Base-by-base conservation (phyloP, 345 rosid genomes). In the Cardamine occulta region DNA sequence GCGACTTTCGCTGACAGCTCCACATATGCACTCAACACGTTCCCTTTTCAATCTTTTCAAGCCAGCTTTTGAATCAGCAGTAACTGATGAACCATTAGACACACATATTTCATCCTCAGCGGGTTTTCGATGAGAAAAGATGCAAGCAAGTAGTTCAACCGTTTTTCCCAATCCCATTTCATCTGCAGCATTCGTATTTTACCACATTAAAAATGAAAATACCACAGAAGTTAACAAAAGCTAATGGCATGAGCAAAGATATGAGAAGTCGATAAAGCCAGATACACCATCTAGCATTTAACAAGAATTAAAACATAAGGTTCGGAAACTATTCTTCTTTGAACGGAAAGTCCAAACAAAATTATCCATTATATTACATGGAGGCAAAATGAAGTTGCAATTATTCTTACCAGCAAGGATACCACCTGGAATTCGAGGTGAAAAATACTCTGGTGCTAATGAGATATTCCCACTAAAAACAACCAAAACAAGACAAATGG, bases 121-220 rank as follows among this genome's bases (percentile, higher is more conserved):
- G 56, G 87, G 77, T 85, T 84, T 87, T 51, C 62, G 87, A 80
- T 94, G 91, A 67, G 90, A 78, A 85, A 88, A 88, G 74, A 94
- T 77, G 79, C 95, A 90, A 72, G 97, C 97, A 85, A 94, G 96
- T 70, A 94, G 82, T 74, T 94, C 98, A 75, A 94, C 92, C 11
- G 98, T 94, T 84, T 94, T 94, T 17, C 98, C 97, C 84, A 94
- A 81, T 48, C 98, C 98, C 98, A 94, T 94, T 86, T 94, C 98
- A 86, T 94, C 98, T 91, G 91, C 66, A 31, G 49, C 42, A 73
- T 74, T 63, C 79, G 56, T 40, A 72, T 18, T 74, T 72, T 71
- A 79, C 61, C 80, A 80, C 66, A 65, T 44, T 63, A 26, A 47
- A 52, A 45, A 70, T 55, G 14, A 63, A 7, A 7, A 34, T 21